Evolutionary conservation across 768 basidiomycete genomes (phyloP).

Genomic region (Thelephora ganbajun): DNA sequence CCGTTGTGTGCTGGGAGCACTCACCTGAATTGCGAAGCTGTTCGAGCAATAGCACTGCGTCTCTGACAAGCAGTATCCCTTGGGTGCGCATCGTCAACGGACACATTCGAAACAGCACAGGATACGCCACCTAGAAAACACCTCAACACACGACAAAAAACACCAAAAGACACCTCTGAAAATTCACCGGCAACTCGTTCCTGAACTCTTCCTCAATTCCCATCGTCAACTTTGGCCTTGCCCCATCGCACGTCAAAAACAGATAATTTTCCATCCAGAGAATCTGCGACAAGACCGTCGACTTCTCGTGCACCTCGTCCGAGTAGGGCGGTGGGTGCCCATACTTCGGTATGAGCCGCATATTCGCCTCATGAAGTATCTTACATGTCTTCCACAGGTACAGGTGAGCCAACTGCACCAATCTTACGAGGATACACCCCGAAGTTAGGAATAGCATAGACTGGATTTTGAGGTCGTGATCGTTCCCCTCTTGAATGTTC

Average conservation of each 20-base stretch:
- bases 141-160: not conserved
- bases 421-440: not conserved
- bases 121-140: not conserved
- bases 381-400: not conserved
- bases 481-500: not conserved
- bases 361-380: not conserved
- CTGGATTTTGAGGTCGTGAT: not conserved
- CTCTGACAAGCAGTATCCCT: not conserved
- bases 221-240: not conserved
- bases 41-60: too few species aligned
- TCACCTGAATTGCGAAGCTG: not conserved
- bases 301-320: not conserved
- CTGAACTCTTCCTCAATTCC: not conserved
- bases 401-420: too few species aligned
- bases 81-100: not conserved
- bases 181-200: not conserved
- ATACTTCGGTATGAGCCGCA: not conserved
- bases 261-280: not conserved
- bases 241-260: not conserved
- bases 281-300: not conserved
- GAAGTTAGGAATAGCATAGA: not conserved
- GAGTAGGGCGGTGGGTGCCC: not conserved
- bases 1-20: too few species aligned
- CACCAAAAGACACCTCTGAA: not conserved
- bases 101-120: not conserved